phyloP scores from a whole-genome alignment of 1,284 basidiomycete genomes.

The Microbotryomycetes sp. region DNA sequence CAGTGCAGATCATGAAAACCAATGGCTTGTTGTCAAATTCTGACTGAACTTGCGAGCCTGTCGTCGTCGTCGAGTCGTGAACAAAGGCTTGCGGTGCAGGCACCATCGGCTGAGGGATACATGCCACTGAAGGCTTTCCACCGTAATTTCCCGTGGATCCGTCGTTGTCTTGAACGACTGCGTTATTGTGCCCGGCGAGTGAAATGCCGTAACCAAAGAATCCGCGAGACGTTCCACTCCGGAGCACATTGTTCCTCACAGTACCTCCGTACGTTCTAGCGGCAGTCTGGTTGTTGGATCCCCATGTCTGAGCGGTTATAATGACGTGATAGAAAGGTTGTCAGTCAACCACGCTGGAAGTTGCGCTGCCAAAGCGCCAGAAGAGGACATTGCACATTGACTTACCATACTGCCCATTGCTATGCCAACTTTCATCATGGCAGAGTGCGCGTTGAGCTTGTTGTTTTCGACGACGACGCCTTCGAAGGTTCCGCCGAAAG shows the following conservation, averaged over 20 bases:
- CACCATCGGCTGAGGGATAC: conserved; percentile 20
- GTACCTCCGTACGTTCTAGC: conserved; percentile 47
- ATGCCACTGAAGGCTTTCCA: conserved; percentile 24
- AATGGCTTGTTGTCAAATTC: conserved; percentile 17
- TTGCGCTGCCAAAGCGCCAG: neutral
- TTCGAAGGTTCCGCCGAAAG: conserved; percentile 59
- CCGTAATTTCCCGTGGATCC: conserved; percentile 32
- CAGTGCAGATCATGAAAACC: conserved; percentile 22
- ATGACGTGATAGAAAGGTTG: too few species aligned
- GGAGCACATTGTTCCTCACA: conserved; percentile 58
- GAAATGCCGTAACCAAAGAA: conserved; percentile 37
- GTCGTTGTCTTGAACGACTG: conserved; percentile 32
- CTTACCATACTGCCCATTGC: conserved; percentile 45
- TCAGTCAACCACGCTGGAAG: too few species aligned
- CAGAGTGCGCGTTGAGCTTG: conserved; percentile 41
- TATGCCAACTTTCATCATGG: conserved; percentile 47
- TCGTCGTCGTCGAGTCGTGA: conserved; percentile 32
- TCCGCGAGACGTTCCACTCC: conserved; percentile 19
- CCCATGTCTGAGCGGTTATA: too few species aligned
- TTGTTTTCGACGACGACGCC: conserved; percentile 66
- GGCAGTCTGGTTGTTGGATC: conserved; percentile 26
- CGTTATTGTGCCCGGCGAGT: conserved; percentile 32
- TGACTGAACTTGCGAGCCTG: conserved; percentile 15
- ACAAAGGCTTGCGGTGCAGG: conserved; percentile 31
- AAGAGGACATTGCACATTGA: neutral